These are phyloP conservation scores for Parietichytrium sp. DNA, from an alignment of 108 stramenopile genomes.

Conservation along the genomic window DNA sequence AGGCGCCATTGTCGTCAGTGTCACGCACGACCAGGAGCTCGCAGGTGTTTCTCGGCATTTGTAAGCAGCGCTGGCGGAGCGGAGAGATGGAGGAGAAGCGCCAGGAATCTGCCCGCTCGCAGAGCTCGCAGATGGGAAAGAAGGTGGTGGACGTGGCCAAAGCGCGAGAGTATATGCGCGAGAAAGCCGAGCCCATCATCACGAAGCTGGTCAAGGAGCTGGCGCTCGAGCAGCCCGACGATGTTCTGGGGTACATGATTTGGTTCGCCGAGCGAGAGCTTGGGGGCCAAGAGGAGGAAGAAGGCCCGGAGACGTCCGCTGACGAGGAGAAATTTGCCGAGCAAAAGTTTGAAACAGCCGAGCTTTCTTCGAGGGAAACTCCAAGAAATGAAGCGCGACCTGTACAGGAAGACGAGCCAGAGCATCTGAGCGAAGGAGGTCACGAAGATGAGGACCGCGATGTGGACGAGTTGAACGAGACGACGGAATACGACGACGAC, in stretches of 20 bases:
- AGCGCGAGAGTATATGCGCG: conserved; percentile 20
- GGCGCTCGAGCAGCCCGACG: background rate
- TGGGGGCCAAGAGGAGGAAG: background rate
- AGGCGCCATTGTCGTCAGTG: too few relatives aligned
- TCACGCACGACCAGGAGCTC: too few relatives aligned
- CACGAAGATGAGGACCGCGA: conserved; percentile 26
- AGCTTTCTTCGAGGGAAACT: too few relatives aligned
- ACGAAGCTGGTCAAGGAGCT: conserved; percentile 23
- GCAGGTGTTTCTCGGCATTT: too few relatives aligned
- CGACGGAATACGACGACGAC: background rate
- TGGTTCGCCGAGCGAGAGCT: conserved; percentile 15
- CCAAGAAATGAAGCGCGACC: too few relatives aligned
- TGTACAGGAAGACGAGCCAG: too few relatives aligned
- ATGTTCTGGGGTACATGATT: background rate
- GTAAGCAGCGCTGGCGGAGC: too few relatives aligned
- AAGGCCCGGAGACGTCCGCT: background rate
- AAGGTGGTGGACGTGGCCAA: background rate
- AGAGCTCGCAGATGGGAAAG: too few relatives aligned
- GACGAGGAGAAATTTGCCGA: background rate
- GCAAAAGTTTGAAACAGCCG: too few relatives aligned
- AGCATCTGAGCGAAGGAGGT: too few relatives aligned
- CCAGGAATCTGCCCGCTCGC: too few relatives aligned
- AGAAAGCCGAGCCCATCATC: background rate
- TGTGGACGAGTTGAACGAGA: background rate
- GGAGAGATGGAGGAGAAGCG: too few relatives aligned